Percentiles rank a stretch among this genome's conserved stretches.
These are phyloP conservation scores for Brachypodium distachyon DNA, from an alignment of 202 grass and related monocot species.

Conservation along the genomic window DNA sequence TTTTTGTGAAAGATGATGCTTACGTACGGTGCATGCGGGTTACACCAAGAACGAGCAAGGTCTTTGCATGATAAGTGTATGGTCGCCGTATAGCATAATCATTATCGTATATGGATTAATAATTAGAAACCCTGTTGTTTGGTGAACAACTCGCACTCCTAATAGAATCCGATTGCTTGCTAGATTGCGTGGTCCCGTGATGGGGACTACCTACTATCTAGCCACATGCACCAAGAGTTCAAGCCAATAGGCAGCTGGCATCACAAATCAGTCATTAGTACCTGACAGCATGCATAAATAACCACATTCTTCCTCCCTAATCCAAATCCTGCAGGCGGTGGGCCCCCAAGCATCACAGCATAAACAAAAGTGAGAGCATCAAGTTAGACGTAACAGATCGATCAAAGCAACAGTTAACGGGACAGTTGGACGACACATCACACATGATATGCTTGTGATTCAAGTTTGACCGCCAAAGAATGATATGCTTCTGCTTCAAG, in stretches of 20 bases:
- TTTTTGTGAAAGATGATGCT: too few species aligned
- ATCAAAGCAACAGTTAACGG: background rate
- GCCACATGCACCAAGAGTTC: background rate
- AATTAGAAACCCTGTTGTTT: background rate
- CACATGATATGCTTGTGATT: constrained; percentile 7
- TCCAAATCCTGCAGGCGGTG: background rate
- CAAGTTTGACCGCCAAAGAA: background rate
- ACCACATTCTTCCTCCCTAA: background rate
- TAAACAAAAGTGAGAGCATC: background rate
- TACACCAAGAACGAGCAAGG: background rate
- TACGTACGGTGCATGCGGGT: too few species aligned
- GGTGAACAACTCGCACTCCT: background rate
- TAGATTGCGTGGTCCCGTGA: constrained; percentile 33
- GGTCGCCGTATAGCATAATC: background rate
- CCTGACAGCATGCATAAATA: constrained; percentile 18
- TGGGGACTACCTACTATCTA: background rate
- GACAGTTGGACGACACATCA: background rate
- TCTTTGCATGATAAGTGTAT: background rate
- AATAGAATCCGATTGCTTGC: background rate
- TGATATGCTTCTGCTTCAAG: constrained; percentile 10
- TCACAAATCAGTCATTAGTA: constrained; percentile 23
- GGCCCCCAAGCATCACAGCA: background rate
- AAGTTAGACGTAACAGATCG: too few species aligned
- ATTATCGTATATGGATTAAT: background rate
- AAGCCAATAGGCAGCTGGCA: background rate